These are phyloP conservation scores for Closterium sp. DNA, from an alignment of 139 green algal genomes.

Conservation along the genomic window DNA sequence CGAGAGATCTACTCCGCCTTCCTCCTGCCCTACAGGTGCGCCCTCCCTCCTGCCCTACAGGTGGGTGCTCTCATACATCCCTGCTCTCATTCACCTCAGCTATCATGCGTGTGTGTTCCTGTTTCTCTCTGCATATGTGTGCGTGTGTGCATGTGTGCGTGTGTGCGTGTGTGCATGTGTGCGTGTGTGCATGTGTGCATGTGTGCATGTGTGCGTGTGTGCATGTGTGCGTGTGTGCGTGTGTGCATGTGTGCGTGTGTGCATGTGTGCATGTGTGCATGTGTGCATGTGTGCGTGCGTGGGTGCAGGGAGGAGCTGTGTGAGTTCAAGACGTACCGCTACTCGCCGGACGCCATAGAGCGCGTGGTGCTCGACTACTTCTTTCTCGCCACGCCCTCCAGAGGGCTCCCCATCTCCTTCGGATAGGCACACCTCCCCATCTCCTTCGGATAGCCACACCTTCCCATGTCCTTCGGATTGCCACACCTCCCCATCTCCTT, in stretches of 20 bases:
- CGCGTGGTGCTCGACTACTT: slow-evolving; percentile 29
- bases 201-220: neutral
- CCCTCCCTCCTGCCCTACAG: neutral
- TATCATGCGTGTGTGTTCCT: neutral
- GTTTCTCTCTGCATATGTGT: neutral
- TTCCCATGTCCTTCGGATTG: neutral
- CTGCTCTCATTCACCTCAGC: neutral
- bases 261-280: neutral
- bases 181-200: neutral
- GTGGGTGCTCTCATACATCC: neutral
- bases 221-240: neutral
- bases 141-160: neutral
- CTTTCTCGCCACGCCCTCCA: neutral
- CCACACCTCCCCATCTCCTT: neutral
- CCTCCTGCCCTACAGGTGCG: slow-evolving; percentile 10
- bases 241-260: neutral
- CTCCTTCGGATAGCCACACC: neutral
- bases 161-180: neutral
- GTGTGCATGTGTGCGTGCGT: neutral
- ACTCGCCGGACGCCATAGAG: slow-evolving; percentile 16
- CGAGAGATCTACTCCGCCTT: slow-evolving; percentile 17
- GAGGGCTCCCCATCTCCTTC: neutral
- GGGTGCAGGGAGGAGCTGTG: slow-evolving; percentile 7
- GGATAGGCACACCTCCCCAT: neutral
- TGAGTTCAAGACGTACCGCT: slow-evolving; percentile 25